Conservation (phyloP, 1,139 yeast genomes). For the Debaryomyces udenii region DNA sequence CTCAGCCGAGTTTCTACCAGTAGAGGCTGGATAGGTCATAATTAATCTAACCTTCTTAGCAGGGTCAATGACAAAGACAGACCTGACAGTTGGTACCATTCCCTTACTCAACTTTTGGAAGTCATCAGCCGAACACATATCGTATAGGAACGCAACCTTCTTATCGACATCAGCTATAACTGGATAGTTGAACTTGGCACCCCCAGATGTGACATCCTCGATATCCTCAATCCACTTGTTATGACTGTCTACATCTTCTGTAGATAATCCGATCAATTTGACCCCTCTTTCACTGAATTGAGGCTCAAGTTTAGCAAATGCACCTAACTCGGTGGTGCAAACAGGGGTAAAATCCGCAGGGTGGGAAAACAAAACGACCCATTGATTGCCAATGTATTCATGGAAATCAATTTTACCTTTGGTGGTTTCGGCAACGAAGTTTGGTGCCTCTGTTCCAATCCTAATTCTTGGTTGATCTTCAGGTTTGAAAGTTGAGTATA, state of each 20-base stretch:
- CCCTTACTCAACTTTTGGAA: conserved; percentile 74
- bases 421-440: conserved; percentile 78
- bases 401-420: conserved; percentile 80
- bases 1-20: conserved; percentile 89
- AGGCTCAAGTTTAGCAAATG: conserved; percentile 81
- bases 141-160: conserved; percentile 80
- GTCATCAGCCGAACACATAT: conserved; percentile 90
- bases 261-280: conserved; percentile 83
- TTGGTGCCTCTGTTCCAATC: conserved; percentile 75
- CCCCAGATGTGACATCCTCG: conserved; percentile 66
- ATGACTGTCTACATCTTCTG: conserved; percentile 78
- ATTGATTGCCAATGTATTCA: conserved; percentile 75
- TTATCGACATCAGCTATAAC: conserved; percentile 83
- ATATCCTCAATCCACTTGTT: conserved; percentile 84
- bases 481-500: conserved; percentile 46
- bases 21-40: conserved; percentile 85
- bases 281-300: conserved; percentile 80
- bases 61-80: conserved; percentile 88
- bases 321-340: conserved; percentile 93
- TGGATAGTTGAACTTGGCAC: conserved; percentile 76
- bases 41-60: conserved; percentile 79
- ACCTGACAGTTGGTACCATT: conserved; percentile 77
- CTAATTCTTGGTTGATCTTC: conserved; percentile 72
- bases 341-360: conserved; percentile 96
- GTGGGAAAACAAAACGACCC: conserved; percentile 88